Percentiles rank a stretch among this genome's conserved stretches.
Conservation (phyloP, 768 basidiomycete species). For the Cystofilobasidium bisporidii region DNA sequence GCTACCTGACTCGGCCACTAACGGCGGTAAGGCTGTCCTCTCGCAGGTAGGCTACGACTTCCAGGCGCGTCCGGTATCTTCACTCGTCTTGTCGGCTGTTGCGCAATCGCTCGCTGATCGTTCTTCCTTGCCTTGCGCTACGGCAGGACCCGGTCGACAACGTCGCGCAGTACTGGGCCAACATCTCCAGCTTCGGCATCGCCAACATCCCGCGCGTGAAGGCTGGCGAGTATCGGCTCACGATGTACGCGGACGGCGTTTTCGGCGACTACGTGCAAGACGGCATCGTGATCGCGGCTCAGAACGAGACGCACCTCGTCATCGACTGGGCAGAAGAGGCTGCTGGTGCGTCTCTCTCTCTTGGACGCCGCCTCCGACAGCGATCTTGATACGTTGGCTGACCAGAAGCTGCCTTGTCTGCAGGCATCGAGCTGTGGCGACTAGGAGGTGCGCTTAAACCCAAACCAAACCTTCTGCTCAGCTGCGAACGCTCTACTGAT, state of each 20-base stretch:
- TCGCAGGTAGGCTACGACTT: slow-evolving; percentile 28
- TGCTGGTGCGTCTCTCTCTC: background rate
- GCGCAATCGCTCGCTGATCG: too few relatives aligned
- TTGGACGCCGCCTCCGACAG: slow-evolving; percentile 20
- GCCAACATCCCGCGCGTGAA: slow-evolving; percentile 31
- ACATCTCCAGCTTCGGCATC: slow-evolving; percentile 26
- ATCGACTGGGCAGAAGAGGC: background rate
- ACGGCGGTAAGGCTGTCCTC: slow-evolving; percentile 29
- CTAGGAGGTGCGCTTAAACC: slow-evolving; percentile 30
- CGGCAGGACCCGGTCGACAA: slow-evolving; percentile 4
- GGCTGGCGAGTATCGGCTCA: slow-evolving; percentile 30
- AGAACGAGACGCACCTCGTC: slow-evolving; percentile 5
- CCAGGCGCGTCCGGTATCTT: slow-evolving; percentile 22
- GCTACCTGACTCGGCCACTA: slow-evolving; percentile 27
- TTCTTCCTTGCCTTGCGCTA: too few relatives aligned
- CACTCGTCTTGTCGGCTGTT: too few relatives aligned
- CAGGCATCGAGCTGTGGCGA: slow-evolving; percentile 31
- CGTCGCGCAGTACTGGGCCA: slow-evolving; percentile 33
- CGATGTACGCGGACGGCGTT: slow-evolving; percentile 13
- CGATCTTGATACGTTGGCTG: too few relatives aligned
- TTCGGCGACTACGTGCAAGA: slow-evolving; percentile 32
- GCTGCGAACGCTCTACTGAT: too few relatives aligned
- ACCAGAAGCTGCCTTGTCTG: slow-evolving; percentile 9
- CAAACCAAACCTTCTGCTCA: too few relatives aligned
- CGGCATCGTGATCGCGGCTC: slow-evolving; percentile 26